phyloP scores from a whole-genome alignment of 2,329 filamentous ascomycete species.

The Gaeumannomyces sp. region DNA sequence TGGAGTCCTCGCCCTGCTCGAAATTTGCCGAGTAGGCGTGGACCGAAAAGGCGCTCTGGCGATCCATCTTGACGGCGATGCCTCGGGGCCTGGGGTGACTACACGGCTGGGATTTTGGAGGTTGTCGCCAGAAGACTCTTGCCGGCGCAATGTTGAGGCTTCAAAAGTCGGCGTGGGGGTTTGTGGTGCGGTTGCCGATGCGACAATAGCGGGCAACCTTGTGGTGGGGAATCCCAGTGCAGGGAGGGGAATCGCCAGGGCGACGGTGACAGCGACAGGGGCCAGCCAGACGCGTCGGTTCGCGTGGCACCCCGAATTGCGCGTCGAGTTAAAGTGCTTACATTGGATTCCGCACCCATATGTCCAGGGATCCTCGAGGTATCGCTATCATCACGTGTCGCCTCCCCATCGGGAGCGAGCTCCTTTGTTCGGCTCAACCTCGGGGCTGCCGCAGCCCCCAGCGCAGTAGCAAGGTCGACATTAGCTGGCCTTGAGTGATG shows the following conservation, averaged over 20 bases:
- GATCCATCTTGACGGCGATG: slow-evolving; percentile 59
- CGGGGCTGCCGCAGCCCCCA: neutral
- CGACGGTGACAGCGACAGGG: neutral
- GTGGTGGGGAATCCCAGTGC: neutral
- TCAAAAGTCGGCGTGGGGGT: neutral
- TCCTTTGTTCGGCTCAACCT: neutral
- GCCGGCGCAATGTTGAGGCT: neutral
- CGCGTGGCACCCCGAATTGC: slow-evolving; percentile 13
- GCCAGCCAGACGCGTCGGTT: slow-evolving; percentile 13
- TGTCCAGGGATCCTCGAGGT: too few relatives aligned
- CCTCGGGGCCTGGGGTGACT: neutral
- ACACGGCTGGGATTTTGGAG: neutral
- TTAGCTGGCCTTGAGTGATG: slow-evolving; percentile 7
- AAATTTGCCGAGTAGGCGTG: slow-evolving; percentile 69
- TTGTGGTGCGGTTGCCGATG: neutral
- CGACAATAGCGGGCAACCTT: neutral
- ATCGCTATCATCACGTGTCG: too few relatives aligned
- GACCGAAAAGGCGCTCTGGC: slow-evolving; percentile 78
- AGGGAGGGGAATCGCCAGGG: neutral
- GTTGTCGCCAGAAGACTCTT: slow-evolving; percentile 6
- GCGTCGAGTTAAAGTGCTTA: slow-evolving; percentile 19
- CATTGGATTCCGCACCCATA: neutral
- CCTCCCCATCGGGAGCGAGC: neutral
- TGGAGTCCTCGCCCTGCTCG: slow-evolving; percentile 61
- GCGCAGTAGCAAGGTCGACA: neutral